Base-by-base conservation (phyloP, 306 rosid genomes). In the Vigna trinervia region DNA sequence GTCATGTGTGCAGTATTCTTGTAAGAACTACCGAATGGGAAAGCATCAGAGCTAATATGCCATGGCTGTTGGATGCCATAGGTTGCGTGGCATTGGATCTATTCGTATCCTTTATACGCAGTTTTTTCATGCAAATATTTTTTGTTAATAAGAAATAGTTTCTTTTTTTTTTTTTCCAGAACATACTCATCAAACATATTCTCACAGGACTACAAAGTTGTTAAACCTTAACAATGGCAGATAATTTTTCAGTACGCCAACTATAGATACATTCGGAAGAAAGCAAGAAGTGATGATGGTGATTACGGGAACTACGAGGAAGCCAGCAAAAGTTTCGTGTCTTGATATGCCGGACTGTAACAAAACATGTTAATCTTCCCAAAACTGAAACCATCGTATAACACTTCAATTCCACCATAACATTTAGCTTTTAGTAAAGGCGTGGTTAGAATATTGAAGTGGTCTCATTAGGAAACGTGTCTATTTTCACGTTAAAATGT, bases 31-130 rank as follows among this genome's bases (percentile, higher is more conserved):
- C 73, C 1, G 93, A 92, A 73, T 90, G 98, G 98, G 87, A 80
- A 26, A 90, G 74, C 66, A 95, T 90, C 82, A 86, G 87, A 84
- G 96, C 97, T 1, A 95, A 95, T 56, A 71, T 95, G 93, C 85
- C 98, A 32, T 95, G 98, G 98, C 69, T 95, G 83, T 82, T 95
- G 82, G 98, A 95, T 87, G 98, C 97, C 12, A 77, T 32, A n/a
- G 95, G 87, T 38, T 94, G 97, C 23, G 98, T 94, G 78, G 88
- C 76, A 17, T 86, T 94, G 14, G 97, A 94, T 93, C 79, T 92
- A 86, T 92, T 94, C 74, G 98, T 94, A 94, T 94, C 97, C 98
- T 90, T 26, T 56, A 19, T 56, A 56, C 32, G 7, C 15, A 56
- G 5, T 22, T 56, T 19, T 39, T 39, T 39, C 13, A 19, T 8